These are phyloP conservation scores for Suillus placidus DNA, from an alignment of 768 basidiomycete genomes.

Conservation along the genomic window DNA sequence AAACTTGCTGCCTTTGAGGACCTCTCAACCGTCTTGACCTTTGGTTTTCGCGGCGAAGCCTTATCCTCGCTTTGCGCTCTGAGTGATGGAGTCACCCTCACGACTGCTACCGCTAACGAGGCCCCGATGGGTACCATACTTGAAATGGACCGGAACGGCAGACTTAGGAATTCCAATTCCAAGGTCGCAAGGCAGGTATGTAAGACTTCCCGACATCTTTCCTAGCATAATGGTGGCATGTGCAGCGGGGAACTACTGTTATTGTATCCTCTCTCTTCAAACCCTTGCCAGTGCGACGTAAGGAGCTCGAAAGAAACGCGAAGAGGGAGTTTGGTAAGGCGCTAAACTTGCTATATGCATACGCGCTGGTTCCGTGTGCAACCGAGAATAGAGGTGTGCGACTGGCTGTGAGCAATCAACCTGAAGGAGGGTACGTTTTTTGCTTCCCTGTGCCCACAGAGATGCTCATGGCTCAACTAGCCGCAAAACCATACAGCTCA, in stretches of 20 bases:
- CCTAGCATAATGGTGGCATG: not conserved
- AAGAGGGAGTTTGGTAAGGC: conserved; percentile 92
- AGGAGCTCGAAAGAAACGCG: conserved; percentile 85
- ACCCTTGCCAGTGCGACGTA: conserved; percentile 85
- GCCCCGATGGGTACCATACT: conserved; percentile 81
- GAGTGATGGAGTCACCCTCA: conserved; percentile 66
- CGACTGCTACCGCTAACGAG: conserved; percentile 70
- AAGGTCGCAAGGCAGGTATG: conserved; percentile 80
- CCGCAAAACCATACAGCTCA: conserved; percentile 67
- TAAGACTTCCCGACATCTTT: conserved; percentile 10
- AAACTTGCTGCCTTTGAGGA: conserved; percentile 81
- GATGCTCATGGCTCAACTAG: conserved; percentile 36
- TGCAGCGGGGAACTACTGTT: conserved; percentile 86
- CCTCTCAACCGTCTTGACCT: conserved; percentile 72
- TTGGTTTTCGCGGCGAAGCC: conserved; percentile 97
- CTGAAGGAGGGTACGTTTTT: conserved; percentile 65
- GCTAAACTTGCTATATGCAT: conserved; percentile 78
- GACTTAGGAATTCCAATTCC: conserved; percentile 49
- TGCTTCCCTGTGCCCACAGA: not conserved
- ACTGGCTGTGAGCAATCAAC: conserved; percentile 70
- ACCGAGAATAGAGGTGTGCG: conserved; percentile 62
- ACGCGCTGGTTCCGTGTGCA: conserved; percentile 84
- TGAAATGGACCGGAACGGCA: conserved; percentile 71
- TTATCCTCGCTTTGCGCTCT: conserved; percentile 91
- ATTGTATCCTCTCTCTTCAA: conserved; percentile 71